Percentiles rank a stretch among this genome's conserved stretches.
Evolutionary conservation across 192 early-diverging fungal genomes (phyloP).

Genomic region (Linnemannia elongata): DNA sequence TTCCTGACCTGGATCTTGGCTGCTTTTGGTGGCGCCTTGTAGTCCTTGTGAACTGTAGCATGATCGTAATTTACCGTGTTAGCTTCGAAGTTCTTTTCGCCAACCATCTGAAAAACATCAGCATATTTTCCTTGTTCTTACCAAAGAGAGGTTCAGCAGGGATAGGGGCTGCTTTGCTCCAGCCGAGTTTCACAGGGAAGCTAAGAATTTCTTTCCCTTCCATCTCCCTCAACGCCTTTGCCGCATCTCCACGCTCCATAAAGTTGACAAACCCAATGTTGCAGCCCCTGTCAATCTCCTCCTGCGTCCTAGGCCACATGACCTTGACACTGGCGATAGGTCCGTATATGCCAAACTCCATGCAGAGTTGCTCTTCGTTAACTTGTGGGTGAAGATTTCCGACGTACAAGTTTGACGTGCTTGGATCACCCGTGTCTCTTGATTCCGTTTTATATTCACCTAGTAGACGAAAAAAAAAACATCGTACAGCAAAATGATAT

Average conservation of each 20-base stretch:
- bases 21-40: constrained; percentile 30
- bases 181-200: constrained; percentile 76
- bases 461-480: not conserved
- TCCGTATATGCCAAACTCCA: constrained; percentile 84
- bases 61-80: no score
- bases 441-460: constrained; percentile 61
- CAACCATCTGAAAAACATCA: not conserved
- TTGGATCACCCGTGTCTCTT: constrained; percentile 79
- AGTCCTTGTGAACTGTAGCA: constrained; percentile 40
- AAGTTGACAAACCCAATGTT: constrained; percentile 94
- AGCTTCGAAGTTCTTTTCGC: not conserved
- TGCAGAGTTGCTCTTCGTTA: constrained; percentile 80
- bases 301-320: constrained; percentile 94
- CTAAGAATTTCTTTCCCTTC: constrained; percentile 76
- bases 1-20: constrained; percentile 40
- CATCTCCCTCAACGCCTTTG: constrained; percentile 77
- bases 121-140: constrained; percentile 32
- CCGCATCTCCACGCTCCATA: constrained; percentile 83
- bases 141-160: constrained; percentile 82
- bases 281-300: constrained; percentile 81
- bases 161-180: constrained; percentile 87
- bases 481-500: not conserved
- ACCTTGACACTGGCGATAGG: constrained; percentile 94
- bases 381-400: constrained; percentile 81
- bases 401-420: constrained; percentile 89